Percentiles rank a stretch among this genome's conserved stretches.
These are phyloP conservation scores for Kodamaea jinghongensis DNA, from an alignment of 805 yeast genomes.

Conservation along the genomic window DNA sequence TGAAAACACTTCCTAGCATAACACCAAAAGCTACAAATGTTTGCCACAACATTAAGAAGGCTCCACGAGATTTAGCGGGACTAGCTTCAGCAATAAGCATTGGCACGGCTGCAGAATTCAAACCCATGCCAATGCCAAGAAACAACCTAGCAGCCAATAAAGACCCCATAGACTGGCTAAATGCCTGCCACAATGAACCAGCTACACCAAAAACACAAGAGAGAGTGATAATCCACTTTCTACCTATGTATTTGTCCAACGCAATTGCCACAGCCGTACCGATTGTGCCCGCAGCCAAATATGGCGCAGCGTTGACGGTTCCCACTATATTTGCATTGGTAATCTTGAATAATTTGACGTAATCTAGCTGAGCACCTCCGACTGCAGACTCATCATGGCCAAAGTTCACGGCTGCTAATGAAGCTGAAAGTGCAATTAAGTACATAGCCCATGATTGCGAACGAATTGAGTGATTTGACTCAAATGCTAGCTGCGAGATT, in stretches of 20 bases:
- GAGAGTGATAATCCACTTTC: slow-evolving; percentile 12
- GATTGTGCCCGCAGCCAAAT: slow-evolving; percentile 12
- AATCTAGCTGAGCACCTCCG: slow-evolving; percentile 16
- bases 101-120: slow-evolving; percentile 16
- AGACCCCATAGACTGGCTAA: slow-evolving; percentile 8
- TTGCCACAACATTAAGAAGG: slow-evolving; percentile 17
- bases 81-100: slow-evolving; percentile 13
- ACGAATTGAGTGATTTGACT: no score
- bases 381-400: slow-evolving; percentile 19
- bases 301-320: slow-evolving; percentile 11
- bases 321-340: slow-evolving; percentile 14
- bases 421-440: slow-evolving; percentile 7
- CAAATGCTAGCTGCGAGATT: no score
- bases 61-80: slow-evolving; percentile 15
- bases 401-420: slow-evolving; percentile 10
- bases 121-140: slow-evolving; percentile 16
- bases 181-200: slow-evolving; percentile 16
- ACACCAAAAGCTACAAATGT: slow-evolving; percentile 17
- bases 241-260: slow-evolving; percentile 11
- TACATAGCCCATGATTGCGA: slow-evolving; percentile 7
- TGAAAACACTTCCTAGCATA: slow-evolving; percentile 15
- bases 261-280: slow-evolving; percentile 11
- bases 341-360: slow-evolving; percentile 4
- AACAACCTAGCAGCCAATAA: slow-evolving; percentile 14
- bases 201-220: slow-evolving; percentile 11